A percentile compares a stretch with the other conserved stretches of the same genome.
Conservation (phyloP, 306 rosid species). For the Quercus gilva region DNA sequence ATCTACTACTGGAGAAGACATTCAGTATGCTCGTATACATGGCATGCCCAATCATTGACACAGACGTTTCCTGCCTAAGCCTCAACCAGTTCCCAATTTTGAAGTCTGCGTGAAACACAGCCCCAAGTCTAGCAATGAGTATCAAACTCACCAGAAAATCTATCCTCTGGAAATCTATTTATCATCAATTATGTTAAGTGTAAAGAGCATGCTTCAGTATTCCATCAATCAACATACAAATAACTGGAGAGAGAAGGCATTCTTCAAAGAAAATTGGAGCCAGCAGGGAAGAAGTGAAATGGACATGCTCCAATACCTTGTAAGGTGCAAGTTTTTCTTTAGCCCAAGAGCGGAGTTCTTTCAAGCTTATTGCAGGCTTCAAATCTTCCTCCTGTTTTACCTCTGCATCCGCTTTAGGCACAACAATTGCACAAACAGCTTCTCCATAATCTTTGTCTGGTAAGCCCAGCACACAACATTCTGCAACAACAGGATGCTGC, state of each 20-base stretch:
- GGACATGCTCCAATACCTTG: conserved; percentile 56
- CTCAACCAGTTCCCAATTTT: background rate
- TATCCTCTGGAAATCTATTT: background rate
- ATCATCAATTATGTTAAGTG: background rate
- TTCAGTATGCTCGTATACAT: background rate
- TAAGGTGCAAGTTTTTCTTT: conserved; percentile 86
- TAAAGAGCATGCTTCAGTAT: background rate
- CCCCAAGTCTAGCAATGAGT: background rate
- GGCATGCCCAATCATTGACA: background rate
- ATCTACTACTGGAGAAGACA: background rate
- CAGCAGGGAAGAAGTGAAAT: background rate
- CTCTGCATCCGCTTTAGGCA: conserved; percentile 44
- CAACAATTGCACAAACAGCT: conserved; percentile 72
- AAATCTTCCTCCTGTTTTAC: conserved; percentile 45
- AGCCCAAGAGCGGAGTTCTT: conserved; percentile 74
- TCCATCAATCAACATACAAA: background rate
- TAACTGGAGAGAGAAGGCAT: background rate
- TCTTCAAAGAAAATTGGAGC: background rate
- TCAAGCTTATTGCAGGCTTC: conserved; percentile 55
- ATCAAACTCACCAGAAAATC: background rate
- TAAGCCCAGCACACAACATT: conserved; percentile 90
- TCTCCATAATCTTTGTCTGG: conserved; percentile 85
- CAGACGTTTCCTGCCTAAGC: background rate
- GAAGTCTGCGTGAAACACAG: background rate
- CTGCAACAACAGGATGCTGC: conserved; percentile 74